Conservation (phyloP, 2,329 filamentous ascomycete species). For the Cercospora beticola region DNA sequence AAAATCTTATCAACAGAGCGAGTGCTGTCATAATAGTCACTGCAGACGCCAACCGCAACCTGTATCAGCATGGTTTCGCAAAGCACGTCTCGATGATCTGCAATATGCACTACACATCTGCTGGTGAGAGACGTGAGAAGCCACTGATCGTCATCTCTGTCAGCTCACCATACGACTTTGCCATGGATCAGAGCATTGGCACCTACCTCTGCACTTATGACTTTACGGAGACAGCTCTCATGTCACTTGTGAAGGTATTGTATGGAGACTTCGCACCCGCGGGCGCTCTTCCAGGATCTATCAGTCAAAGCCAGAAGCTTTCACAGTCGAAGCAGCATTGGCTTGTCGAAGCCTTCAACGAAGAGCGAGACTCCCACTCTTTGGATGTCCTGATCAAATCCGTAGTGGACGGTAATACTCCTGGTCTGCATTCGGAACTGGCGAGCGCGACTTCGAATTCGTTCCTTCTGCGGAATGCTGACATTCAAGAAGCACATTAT, state of each 20-base stretch:
- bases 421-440: constrained; percentile 67
- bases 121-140: constrained; percentile 72
- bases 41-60: constrained; percentile 87
- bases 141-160: constrained; percentile 87
- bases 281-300: constrained; percentile 64
- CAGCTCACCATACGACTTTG: constrained; percentile 95
- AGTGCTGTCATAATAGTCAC: constrained; percentile 88
- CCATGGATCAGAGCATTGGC: constrained; percentile 83
- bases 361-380: constrained; percentile 70
- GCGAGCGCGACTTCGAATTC: constrained; percentile 68
- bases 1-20: constrained; percentile 85
- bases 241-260: constrained; percentile 76
- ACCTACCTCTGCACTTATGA: constrained; percentile 96
- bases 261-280: constrained; percentile 69
- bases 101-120: constrained; percentile 70
- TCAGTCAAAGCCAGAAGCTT: constrained; percentile 82
- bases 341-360: constrained; percentile 87
- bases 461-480: constrained; percentile 70
- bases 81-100: constrained; percentile 97
- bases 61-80: constrained; percentile 91
- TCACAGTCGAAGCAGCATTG: constrained; percentile 90
- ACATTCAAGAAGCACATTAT: constrained; percentile 79
- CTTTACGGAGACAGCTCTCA: constrained; percentile 89
- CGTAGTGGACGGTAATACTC: constrained; percentile 65
- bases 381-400: constrained; percentile 73